A percentile compares a stretch with the other conserved stretches of the same genome.
Evolutionary conservation across 306 rosid species (phyloP).

Genomic region (Astragalus membranaceus): DNA sequence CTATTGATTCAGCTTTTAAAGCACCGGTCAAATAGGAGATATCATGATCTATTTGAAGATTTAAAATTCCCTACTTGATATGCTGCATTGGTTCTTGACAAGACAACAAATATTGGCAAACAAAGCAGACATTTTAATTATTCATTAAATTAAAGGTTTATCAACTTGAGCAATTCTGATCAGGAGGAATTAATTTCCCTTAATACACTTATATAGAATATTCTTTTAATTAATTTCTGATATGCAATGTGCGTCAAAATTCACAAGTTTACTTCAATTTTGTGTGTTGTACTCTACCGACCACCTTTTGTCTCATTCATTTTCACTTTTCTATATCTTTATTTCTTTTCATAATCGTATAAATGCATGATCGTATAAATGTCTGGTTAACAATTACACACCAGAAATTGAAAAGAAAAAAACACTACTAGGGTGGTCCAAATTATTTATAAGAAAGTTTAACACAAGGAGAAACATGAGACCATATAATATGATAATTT

Average conservation of each 20-base stretch:
- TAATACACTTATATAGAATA: not conserved
- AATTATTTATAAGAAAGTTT: not conserved
- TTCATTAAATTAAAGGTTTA: not conserved
- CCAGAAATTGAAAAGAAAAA: not conserved
- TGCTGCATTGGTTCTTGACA: slow-evolving; percentile 25
- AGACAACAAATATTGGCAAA: slow-evolving; percentile 8
- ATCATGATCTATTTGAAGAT: slow-evolving; percentile 15
- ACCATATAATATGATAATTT: not conserved
- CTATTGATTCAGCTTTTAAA: no score
- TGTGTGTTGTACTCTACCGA: slow-evolving; percentile 9
- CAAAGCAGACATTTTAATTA: not conserved
- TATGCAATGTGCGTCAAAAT: slow-evolving; percentile 1
- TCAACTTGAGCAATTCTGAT: slow-evolving; percentile 17
- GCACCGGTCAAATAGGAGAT: not conserved
- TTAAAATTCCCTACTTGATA: not conserved
- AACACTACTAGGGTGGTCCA: not conserved
- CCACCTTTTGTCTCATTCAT: slow-evolving; percentile 5
- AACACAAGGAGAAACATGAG: not conserved
- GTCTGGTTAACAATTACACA: not conserved
- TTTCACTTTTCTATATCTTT: not conserved
- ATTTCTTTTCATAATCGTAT: not conserved
- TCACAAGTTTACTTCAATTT: not conserved
- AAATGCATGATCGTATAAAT: not conserved
- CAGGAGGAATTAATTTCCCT: slow-evolving; percentile 21
- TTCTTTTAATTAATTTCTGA: not conserved